These are phyloP conservation scores for Skeletonema grethae DNA, from an alignment of 108 stramenopile species.

Conservation along the genomic window DNA sequence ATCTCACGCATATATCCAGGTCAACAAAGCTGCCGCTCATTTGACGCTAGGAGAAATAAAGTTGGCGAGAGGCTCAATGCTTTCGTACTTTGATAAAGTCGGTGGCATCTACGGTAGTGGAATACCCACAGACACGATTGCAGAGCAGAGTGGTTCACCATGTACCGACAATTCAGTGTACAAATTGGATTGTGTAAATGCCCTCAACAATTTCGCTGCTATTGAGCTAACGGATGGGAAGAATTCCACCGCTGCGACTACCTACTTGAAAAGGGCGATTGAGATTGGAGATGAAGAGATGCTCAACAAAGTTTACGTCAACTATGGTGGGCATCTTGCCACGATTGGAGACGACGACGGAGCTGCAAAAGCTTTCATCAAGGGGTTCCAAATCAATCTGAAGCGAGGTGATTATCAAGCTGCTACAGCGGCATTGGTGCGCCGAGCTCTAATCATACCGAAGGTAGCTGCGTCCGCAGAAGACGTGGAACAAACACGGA, in stretches of 20 bases:
- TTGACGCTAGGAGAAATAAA: slow-evolving; percentile 2
- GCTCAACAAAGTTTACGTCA: slow-evolving; percentile 24
- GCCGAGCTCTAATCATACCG: slow-evolving; percentile 22
- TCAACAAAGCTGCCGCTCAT: slow-evolving; percentile 6
- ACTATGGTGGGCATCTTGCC: slow-evolving; percentile 20
- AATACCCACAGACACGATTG: slow-evolving; percentile 2
- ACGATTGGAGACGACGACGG: slow-evolving; percentile 25
- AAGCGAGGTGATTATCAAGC: slow-evolving; percentile 10
- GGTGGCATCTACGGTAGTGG: slow-evolving; percentile 25
- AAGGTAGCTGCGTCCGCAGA: slow-evolving; percentile 17
- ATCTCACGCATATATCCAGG: slow-evolving; percentile 2
- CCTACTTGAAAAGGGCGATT: slow-evolving; percentile 24
- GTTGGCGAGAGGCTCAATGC: slow-evolving; percentile 4
- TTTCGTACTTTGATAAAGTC: slow-evolving; percentile 11
- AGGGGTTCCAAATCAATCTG: slow-evolving; percentile 20
- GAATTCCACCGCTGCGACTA: slow-evolving; percentile 4
- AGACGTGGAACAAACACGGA: slow-evolving; percentile 6
- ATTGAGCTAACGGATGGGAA: slow-evolving; percentile 20
- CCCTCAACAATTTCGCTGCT: slow-evolving; percentile 27
- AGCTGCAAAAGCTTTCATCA: slow-evolving; percentile 25
- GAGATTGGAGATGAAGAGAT: slow-evolving; percentile 34
- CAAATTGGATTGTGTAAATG: slow-evolving; percentile 21
- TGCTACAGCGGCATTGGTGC: slow-evolving; percentile 10
- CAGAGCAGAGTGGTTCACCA: slow-evolving; percentile 4
- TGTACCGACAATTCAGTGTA: neutral